Base-by-base conservation (phyloP, 1,139 yeast genomes). In the Tardiomyces depauwii region DNA sequence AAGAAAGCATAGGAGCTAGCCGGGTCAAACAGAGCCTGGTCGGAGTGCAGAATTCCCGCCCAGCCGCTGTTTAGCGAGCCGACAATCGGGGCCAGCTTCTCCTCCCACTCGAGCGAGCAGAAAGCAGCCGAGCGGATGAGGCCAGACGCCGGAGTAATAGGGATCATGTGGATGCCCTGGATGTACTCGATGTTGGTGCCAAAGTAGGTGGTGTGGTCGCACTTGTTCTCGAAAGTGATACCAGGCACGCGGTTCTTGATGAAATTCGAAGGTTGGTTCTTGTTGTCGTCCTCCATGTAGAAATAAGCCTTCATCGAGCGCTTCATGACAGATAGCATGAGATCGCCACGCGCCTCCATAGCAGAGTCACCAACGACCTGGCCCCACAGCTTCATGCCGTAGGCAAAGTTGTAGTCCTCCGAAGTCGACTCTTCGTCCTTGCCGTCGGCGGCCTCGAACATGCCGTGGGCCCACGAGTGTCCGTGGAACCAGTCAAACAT, bases 111-210 rank as follows among this genome's bases (percentile, higher is more conserved):
- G 65, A 88, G 79, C 54, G 70, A 58, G 16, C 82, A 94, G 64
- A 78, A 89, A 0, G 70, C 65, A 2, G 86, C 74, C 7, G 72
- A 69, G 63, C 97, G 75, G 40, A 87, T 73, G 51, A 76, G 78
- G 0, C 91, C 80, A 16, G 95, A 80, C 13, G 84, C 78, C 1
- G 96, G 89, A 0, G 95, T 87, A 43, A 86, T 70, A 21, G 98
- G 95, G 49, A 91, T 72, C 82, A 93, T 91, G 62, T 91, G 97
- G 52, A 91, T 89, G 60, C 96, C 96, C 59, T 89, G 97, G 46
- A 91, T 88, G 63, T 83, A 91, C 63, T 89, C 91, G 40, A 71
- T 60, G 47, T 77, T 72, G 55, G 72, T 72, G 2, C 96, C 96
- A 58, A 88, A 88, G 66, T 80, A 88, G 1, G 96, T 91, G 2